Conservation (phyloP, 805 yeast genomes). For the Sugiyamaella chiloensis region DNA sequence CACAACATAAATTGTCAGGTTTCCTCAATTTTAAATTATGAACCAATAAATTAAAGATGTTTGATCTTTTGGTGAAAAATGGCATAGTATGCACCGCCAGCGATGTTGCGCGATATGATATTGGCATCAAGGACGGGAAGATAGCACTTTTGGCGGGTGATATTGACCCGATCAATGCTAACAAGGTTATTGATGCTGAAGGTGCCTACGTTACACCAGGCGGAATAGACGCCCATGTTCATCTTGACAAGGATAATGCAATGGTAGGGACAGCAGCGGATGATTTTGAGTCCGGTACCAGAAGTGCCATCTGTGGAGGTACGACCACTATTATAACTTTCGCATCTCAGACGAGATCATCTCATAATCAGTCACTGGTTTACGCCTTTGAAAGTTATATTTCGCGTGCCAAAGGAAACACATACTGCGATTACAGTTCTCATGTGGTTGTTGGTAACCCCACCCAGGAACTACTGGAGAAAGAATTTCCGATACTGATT, state of each 20-base stretch:
- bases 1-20: too few relatives aligned
- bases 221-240: constrained; percentile 47
- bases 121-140: constrained; percentile 40
- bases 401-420: constrained; percentile 26
- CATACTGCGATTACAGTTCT: constrained; percentile 44
- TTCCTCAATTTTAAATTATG: too few relatives aligned
- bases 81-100: constrained; percentile 30
- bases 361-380: neutral
- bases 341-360: constrained; percentile 18
- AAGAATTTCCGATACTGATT: constrained; percentile 33
- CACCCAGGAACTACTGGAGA: constrained; percentile 23
- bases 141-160: constrained; percentile 36
- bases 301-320: constrained; percentile 46
- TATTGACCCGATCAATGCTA: constrained; percentile 14
- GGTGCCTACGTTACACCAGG: constrained; percentile 48
- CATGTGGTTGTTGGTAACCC: constrained; percentile 40
- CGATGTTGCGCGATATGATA: constrained; percentile 33
- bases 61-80: constrained; percentile 22
- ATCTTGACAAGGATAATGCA: constrained; percentile 39
- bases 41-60: neutral
- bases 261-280: constrained; percentile 36
- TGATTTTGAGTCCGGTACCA: constrained; percentile 39
- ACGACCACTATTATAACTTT: constrained; percentile 44
- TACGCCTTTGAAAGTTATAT: constrained; percentile 28
- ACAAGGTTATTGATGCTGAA: constrained; percentile 35